These are phyloP conservation scores for Moringa oleifera DNA, from an alignment of 345 rosid genomes.

Conservation along the genomic window DNA sequence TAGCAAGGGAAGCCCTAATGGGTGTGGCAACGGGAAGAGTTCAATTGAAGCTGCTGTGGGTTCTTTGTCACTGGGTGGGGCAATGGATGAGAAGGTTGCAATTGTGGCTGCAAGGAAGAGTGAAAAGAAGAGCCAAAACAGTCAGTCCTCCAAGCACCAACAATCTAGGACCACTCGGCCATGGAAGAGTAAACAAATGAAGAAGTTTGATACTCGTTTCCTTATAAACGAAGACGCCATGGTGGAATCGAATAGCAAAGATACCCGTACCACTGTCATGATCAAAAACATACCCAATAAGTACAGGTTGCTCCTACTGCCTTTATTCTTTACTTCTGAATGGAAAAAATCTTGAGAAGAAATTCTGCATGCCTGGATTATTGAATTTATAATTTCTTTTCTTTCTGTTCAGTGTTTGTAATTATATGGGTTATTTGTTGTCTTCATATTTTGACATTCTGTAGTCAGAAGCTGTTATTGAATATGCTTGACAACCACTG, in stretches of 20 bases:
- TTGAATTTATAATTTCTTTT: background rate
- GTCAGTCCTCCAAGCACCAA: slow-evolving; percentile 22
- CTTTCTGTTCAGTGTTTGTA: background rate
- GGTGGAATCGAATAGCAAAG: slow-evolving; percentile 48
- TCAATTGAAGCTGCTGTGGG: slow-evolving; percentile 20
- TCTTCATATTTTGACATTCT: slow-evolving; percentile 2
- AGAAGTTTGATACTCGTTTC: slow-evolving; percentile 50
- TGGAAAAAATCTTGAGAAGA: background rate
- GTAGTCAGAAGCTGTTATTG: slow-evolving; percentile 62
- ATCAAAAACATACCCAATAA: slow-evolving; percentile 97
- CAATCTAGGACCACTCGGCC: slow-evolving; percentile 16
- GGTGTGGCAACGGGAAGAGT: background rate
- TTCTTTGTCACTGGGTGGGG: slow-evolving; percentile 22
- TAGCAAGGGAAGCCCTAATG: slow-evolving; percentile 25
- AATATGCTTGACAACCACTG: slow-evolving; percentile 89
- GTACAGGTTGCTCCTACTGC: slow-evolving; percentile 46
- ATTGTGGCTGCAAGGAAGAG: slow-evolving; percentile 23
- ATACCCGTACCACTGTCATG: slow-evolving; percentile 87
- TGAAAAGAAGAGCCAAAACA: slow-evolving; percentile 21
- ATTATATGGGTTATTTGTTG: background rate
- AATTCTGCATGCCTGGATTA: background rate
- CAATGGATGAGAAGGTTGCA: slow-evolving; percentile 3
- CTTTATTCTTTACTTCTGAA: too few species aligned
- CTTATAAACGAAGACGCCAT: slow-evolving; percentile 45
- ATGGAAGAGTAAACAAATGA: slow-evolving; percentile 39